phyloP scores from a whole-genome alignment of 2,329 filamentous ascomycete genomes.

The Claviceps pazoutovae region DNA sequence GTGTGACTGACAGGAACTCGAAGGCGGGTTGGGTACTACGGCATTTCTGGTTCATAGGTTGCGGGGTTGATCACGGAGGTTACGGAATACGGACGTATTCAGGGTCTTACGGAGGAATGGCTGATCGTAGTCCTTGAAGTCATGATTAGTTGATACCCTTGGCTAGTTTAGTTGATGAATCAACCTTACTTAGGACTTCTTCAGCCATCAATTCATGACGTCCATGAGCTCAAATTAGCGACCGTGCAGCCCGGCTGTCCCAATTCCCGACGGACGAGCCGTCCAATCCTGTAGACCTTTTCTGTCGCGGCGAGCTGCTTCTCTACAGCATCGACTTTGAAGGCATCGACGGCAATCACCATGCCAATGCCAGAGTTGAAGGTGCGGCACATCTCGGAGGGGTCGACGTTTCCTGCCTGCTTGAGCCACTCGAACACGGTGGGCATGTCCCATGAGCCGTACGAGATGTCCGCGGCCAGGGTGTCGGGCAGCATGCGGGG shows the following conservation, averaged over 20 bases:
- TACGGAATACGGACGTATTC: no score
- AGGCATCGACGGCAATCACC: slow-evolving; percentile 65
- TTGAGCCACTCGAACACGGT: slow-evolving; percentile 82
- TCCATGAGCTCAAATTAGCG: slow-evolving; percentile 21
- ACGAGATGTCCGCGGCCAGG: slow-evolving; percentile 71
- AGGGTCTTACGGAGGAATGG: no score
- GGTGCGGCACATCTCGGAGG: slow-evolving; percentile 72
- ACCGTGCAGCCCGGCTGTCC: slow-evolving; percentile 21
- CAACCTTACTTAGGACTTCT: background rate
- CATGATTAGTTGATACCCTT: no score
- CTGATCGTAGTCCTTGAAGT: no score
- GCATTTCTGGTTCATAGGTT: no score
- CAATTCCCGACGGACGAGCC: slow-evolving; percentile 44
- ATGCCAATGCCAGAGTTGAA: slow-evolving; percentile 96
- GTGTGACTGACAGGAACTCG: no score
- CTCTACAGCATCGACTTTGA: slow-evolving; percentile 46
- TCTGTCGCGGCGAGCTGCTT: slow-evolving; percentile 51
- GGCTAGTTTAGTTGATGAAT: no score
- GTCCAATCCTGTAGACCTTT: slow-evolving; percentile 63
- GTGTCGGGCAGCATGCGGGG: slow-evolving; percentile 76
- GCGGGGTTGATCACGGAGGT: no score
- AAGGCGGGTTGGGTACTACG: no score
- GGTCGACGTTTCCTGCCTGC: slow-evolving; percentile 51
- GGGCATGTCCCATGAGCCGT: slow-evolving; percentile 59
- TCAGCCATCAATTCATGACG: background rate